Evolutionary conservation across 345 rosid species (phyloP), one percentile per base, ranked within the genome.

Genomic region (Gossypium sturtianum): DNA sequence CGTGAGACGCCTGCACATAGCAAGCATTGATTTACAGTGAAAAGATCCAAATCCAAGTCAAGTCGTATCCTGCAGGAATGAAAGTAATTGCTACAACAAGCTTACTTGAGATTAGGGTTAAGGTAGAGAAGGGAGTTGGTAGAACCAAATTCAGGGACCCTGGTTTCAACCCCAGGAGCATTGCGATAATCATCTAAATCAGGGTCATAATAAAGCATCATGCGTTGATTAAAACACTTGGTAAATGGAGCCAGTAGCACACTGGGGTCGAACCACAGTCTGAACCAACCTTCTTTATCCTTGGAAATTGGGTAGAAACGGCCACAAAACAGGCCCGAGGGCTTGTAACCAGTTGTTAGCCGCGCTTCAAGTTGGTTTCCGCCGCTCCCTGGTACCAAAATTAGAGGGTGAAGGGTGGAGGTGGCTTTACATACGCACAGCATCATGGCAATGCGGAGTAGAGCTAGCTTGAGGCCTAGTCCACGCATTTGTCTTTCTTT

Each of bases 331-430:
- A 83, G 41, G 60, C 84, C 84, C 15, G 80, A 54, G 45, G 98
- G 86, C 75, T 80, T 86, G 84, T 89, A 92, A 25, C 70, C 84
- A n/a, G 59, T 15, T 54, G 88, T 89, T 27, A 92, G 83, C 77
- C 92, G 76, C 5, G 85, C 97, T 72, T 92, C 97, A 13, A 92
- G 87, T 81, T 90, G 97, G 85, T 89, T 94, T 16, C 97, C 94
- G 9, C 97, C 98, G 66, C n/a, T 83, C 70, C 97, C 97, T 3
- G 98, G 97, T 22, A 94, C 86, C 48, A 94, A 41, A 65, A 94
- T 75, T 67, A 92, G 45, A 63, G 98, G 97, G 81, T 89, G 83
- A 76, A 88, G 89, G 66, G 71, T 75, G 79, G 78, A 66, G 27
- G 65, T 41, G 62, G 81, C 77, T 80, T 80, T 88, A 77, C 77